Base-by-base conservation (phyloP, 441 rosid genomes). In the Corymbia citriodora region DNA sequence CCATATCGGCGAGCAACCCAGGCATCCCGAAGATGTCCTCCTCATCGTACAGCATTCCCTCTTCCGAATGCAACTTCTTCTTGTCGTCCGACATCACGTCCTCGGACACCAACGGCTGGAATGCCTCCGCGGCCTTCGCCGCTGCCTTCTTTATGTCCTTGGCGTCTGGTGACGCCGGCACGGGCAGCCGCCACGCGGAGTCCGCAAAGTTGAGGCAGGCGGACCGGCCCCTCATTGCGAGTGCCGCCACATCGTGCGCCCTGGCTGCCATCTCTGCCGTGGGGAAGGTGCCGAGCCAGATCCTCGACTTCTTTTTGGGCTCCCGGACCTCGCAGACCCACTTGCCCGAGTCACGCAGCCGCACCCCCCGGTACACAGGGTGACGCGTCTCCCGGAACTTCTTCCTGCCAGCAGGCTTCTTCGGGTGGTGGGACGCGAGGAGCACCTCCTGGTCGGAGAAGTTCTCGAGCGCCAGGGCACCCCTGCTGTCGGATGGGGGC, bases 301-400 rank as follows among this genome's bases (percentile, higher is more conserved):
- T 95, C 90, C 99, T 94, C 0, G 99, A 92, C 89, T 96, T 96
- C 95, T 97, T 97, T 31, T 92, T 95, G 2, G 99, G 99, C 89
- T 97, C 97, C 89, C 99, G 92, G 8, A 97, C 95, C 90, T 98
- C 99, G 54, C 96, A 96, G 9, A 97, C 99, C 99, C 99, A 97
- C 92, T 98, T 98, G 5, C 97, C 97, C 0, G 97, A 94, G 81
- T 95, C 92, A 91, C 97, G 94, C 92, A 91, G 74, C 87, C 98
- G 93, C 40, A 96, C 98, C 19, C 99, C 98, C 3, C 97, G 93
- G 92, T 93, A 97, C 89, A 97, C 94, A 5, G 99, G 99, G 88
- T 97, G 99, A 55, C 99, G 93, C 5, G 98, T 97, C 95, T 96
- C 99, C 79, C 93, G 89, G 87, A 97, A 95, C 94, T 97, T 97